Percentiles rank a stretch among this genome's conserved stretches.
Evolutionary conservation across 305 asterid species (phyloP).

Genomic region (Solanum chacoense): DNA sequence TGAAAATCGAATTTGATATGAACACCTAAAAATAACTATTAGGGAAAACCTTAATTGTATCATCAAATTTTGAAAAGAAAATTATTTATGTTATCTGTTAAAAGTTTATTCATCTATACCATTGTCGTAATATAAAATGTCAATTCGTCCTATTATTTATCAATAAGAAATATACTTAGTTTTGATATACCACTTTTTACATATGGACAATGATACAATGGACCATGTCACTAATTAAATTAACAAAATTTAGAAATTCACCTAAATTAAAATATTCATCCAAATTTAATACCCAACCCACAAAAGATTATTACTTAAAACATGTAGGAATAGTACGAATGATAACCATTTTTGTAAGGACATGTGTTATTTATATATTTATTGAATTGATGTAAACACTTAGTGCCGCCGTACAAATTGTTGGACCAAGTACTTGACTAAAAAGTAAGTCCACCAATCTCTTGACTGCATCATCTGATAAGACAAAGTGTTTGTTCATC

Average conservation of each 20-base stretch:
- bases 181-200: background rate
- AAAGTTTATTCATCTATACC: too few relatives aligned
- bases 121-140: too few relatives aligned
- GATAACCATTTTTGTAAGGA: background rate
- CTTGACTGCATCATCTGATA: slow-evolving; percentile 31
- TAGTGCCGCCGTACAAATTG: too few relatives aligned
- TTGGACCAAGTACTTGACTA: background rate
- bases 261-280: too few relatives aligned
- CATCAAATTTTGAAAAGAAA: too few relatives aligned
- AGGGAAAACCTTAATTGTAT: too few relatives aligned
- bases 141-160: background rate
- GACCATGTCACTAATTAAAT: too few relatives aligned
- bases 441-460: slow-evolving; percentile 26
- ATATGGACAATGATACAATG: too few relatives aligned
- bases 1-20: too few relatives aligned
- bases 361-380: background rate
- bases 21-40: too few relatives aligned
- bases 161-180: background rate
- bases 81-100: too few relatives aligned
- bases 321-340: background rate
- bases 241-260: too few relatives aligned
- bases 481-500: background rate
- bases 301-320: background rate
- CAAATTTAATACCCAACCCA: background rate
- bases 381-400: background rate